Evolutionary conservation across 768 basidiomycete genomes (phyloP), one percentile per base, ranked within the genome.

Genomic region (Tylopilus plumbeoviolaceoides): DNA sequence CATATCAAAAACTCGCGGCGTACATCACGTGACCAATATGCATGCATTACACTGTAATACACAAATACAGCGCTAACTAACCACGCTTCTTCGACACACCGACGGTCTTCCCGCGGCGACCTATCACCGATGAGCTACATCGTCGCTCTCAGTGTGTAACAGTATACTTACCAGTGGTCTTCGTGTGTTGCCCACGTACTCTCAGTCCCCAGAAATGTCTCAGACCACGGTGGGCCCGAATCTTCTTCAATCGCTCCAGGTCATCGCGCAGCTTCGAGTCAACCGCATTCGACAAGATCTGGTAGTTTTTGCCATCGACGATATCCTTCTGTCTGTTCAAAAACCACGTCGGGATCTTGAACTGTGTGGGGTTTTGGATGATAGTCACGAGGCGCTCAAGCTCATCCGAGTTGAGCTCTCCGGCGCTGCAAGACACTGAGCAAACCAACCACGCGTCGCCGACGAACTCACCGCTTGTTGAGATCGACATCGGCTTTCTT

Each of bases 331-430:
- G 97, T 75, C 97, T 91, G 84, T 98, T 99, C 72, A 98, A 74
- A 84, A 99, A 98, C 95, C 95, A 99, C 39, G 85, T 82, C 17
- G 97, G 97, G 71, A 99, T 97, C 81, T 99, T 99, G 87, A 95
- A 99, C 73, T 98, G 95, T 7, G 89, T 89, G 28, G 97, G 97
- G 77, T 95, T 98, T 78, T 98, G 97, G 72, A 99, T 95, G 74
- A 99, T 98, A 54, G 91, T 98, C 61, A 99, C 97, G 61, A 99
- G 82, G 53, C 97, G 93, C 78, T 99, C 97, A 49, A 99, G 86
- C 75, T 99, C 97, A 68, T 99, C 97, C 40, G 97, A 95, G 84
- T 99, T 98, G 70, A 99, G 88, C 65, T 99, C 97, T 60, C 97
- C 97, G 64, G 97, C 97, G 47, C 97, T 99, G 70, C 21, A 43